Evolutionary conservation across 495 filamentous ascomycete species (phyloP).

Genomic region (Jackrogersella multiformis): DNA sequence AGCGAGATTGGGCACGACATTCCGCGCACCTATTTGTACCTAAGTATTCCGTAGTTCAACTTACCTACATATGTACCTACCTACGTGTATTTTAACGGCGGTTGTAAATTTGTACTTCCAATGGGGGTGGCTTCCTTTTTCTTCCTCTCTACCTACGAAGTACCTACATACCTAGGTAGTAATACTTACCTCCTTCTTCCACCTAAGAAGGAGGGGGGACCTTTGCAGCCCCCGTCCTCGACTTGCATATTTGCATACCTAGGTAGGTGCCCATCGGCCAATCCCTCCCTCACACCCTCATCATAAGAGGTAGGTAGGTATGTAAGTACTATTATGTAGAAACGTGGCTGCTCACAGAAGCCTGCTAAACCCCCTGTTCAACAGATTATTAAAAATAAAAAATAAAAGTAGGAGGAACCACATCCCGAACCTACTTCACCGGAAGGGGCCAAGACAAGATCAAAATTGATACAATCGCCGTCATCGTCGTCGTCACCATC

Average conservation of each 20-base stretch:
- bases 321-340: too few species aligned
- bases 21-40: constrained; percentile 13
- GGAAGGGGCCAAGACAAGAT: neutral
- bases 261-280: neutral
- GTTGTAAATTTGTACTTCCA: too few species aligned
- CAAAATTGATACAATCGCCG: neutral
- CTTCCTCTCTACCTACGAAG: neutral
- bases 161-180: neutral
- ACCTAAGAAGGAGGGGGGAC: neutral
- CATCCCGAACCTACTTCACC: constrained; percentile 9
- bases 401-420: neutral
- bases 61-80: neutral
- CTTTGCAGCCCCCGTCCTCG: constrained; percentile 22
- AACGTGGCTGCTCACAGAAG: constrained; percentile 32
- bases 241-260: constrained; percentile 7
- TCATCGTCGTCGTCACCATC: too few species aligned
- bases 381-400: too few species aligned
- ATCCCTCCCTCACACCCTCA: constrained; percentile 27
- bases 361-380: constrained; percentile 1
- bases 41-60: too few species aligned
- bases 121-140: too few species aligned
- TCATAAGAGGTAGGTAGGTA: too few species aligned
- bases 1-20: constrained; percentile 42
- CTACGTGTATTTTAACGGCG: too few species aligned
- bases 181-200: neutral